Percentiles rank a stretch among this genome's conserved stretches.
These are phyloP conservation scores for Claviceps sp. DNA, from an alignment of 2,329 filamentous ascomycete species.

Conservation along the genomic window DNA sequence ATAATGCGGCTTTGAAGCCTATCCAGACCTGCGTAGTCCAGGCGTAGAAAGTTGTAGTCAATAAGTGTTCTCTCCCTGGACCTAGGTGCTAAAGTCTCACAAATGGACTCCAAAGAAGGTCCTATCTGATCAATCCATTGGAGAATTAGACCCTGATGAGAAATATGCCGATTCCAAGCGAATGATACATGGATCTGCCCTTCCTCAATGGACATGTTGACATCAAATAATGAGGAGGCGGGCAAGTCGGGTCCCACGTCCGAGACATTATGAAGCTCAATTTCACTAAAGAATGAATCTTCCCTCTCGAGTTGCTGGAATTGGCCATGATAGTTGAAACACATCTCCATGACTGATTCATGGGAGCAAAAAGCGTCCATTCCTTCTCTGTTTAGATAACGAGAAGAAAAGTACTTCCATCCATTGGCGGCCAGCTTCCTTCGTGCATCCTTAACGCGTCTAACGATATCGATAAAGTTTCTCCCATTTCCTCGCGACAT, in stretches of 20 bases:
- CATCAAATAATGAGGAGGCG: conserved; percentile 1
- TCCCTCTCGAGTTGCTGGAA: conserved; percentile 9
- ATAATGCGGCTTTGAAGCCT: conserved; percentile 12
- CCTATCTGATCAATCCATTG: conserved; percentile 1
- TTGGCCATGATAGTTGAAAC: conserved; percentile 8
- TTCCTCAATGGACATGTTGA: conserved; percentile 3
- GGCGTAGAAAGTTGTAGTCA: conserved; percentile 1
- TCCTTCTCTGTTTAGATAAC: background rate
- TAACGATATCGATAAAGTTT: background rate
- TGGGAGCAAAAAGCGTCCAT: background rate
- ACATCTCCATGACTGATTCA: conserved; percentile 4
- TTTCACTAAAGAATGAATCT: conserved; percentile 8
- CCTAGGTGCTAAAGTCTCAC: background rate
- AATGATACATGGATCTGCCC: conserved; percentile 1
- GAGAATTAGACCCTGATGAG: background rate
- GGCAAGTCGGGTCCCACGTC: conserved; percentile 4
- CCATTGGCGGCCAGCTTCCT: conserved; percentile 1
- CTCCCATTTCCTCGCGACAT: background rate
- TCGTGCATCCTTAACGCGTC: background rate
- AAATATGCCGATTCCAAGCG: conserved; percentile 4
- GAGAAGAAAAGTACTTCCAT: conserved; percentile 2
- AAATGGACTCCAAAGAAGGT: background rate
- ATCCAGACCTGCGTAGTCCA: conserved; percentile 16
- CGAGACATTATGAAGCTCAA: conserved; percentile 1
- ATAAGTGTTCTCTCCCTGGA: background rate